Conservation (phyloP, 169 alveolate species). For the Plasmodium inui region DNA sequence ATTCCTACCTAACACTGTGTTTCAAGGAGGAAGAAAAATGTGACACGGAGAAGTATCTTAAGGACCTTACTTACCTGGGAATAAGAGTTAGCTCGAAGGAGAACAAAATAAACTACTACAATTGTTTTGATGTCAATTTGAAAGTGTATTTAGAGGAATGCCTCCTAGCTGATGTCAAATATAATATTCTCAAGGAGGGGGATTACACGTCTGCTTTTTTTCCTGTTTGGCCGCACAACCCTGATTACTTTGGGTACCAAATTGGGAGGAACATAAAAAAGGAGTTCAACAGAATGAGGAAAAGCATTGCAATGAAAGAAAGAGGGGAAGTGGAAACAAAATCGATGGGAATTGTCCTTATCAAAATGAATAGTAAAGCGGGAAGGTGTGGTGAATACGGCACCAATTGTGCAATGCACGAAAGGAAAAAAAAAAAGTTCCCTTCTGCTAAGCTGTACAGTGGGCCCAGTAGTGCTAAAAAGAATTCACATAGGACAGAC, state of each 20-base stretch:
- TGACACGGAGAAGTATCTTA: constrained; percentile 10
- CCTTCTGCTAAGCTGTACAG: neutral
- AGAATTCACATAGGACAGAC: neutral
- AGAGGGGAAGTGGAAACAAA: constrained; percentile 1
- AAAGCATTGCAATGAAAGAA: neutral
- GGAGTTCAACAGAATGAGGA: constrained; percentile 21
- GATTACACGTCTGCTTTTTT: constrained; percentile 55
- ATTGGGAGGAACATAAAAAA: constrained; percentile 33
- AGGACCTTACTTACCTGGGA: constrained; percentile 46
- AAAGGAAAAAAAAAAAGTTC: neutral
- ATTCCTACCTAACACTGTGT: constrained; percentile 19
- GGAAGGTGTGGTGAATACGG: constrained; percentile 1
- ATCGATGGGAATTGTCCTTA: constrained; percentile 12
- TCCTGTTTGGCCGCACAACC: constrained; percentile 63
- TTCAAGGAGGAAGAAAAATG: constrained; percentile 70
- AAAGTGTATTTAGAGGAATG: constrained; percentile 8
- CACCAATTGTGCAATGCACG: neutral
- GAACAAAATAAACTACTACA: constrained; percentile 53
- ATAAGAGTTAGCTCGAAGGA: constrained; percentile 60
- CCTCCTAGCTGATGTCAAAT: constrained; percentile 21
- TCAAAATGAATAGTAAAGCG: constrained; percentile 5
- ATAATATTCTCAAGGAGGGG: constrained; percentile 36
- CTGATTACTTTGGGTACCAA: constrained; percentile 63
- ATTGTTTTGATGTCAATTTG: constrained; percentile 58
- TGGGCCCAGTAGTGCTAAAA: neutral